Evolutionary conservation across 2,329 filamentous ascomycete species (phyloP).

Genomic region (Aspergillus persii): DNA sequence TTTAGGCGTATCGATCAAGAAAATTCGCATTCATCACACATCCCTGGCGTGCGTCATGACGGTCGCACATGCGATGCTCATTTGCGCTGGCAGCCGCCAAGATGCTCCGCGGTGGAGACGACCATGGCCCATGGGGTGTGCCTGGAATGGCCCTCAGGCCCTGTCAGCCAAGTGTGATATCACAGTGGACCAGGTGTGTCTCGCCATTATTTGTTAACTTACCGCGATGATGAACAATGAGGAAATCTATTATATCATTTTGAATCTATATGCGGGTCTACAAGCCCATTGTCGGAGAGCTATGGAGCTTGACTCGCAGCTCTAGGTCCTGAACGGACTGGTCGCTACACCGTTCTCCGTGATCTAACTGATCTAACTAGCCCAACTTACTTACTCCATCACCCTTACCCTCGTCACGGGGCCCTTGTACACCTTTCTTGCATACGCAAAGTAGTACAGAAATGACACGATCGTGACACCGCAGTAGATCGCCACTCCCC

Average conservation of each 20-base stretch:
- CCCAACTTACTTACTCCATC: not conserved
- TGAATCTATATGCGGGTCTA: not conserved
- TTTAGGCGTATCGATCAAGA: not conserved
- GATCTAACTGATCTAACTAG: too few species aligned
- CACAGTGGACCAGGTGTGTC: not conserved
- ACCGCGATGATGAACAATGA: not conserved
- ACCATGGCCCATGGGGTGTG: not conserved
- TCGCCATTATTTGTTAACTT: not conserved
- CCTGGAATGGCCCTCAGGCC: not conserved
- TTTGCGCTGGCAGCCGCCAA: not conserved
- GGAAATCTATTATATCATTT: not conserved
- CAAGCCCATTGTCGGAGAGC: too few species aligned
- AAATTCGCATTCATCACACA: not conserved
- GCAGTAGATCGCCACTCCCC: constrained; percentile 27
- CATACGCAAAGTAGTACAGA: constrained; percentile 25
- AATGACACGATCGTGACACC: constrained; percentile 25
- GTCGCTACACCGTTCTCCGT: too few species aligned
- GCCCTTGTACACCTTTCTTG: constrained; percentile 28
- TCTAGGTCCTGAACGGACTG: too few species aligned
- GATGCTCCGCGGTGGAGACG: not conserved
- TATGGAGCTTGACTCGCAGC: too few species aligned
- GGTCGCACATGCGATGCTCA: not conserved
- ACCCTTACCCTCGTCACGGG: constrained; percentile 28
- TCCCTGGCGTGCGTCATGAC: not conserved
- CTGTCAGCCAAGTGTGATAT: not conserved